Conservation (phyloP, 2,329 filamentous ascomycete genomes). For the Exophiala calicioides region DNA sequence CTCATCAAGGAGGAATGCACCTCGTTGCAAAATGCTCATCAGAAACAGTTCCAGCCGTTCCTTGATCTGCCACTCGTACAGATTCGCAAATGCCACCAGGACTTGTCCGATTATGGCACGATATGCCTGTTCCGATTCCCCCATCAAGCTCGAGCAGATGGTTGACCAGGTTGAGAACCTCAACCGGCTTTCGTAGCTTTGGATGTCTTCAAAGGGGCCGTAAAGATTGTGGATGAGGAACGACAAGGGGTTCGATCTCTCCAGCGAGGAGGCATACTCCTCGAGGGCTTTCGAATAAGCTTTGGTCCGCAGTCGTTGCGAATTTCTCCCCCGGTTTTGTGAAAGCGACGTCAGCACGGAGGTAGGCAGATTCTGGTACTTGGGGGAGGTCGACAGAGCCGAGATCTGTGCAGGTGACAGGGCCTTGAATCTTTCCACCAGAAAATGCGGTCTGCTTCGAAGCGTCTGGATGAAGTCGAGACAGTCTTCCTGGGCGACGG, state of each 20-base stretch:
- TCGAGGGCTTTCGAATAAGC: constrained; percentile 63
- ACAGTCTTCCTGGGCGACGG: constrained; percentile 72
- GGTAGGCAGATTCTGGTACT: constrained; percentile 76
- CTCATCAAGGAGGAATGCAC: constrained; percentile 84
- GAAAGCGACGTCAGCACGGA: constrained; percentile 73
- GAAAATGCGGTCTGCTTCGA: constrained; percentile 81
- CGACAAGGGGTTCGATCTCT: constrained; percentile 82
- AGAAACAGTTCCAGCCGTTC: constrained; percentile 90
- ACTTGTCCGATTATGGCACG: constrained; percentile 81
- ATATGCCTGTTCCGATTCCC: constrained; percentile 71
- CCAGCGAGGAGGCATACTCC: constrained; percentile 82
- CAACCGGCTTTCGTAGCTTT: constrained; percentile 76
- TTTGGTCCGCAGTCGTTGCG: constrained; percentile 46
- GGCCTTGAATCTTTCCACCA: constrained; percentile 77
- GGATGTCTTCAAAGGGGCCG: constrained; percentile 78
- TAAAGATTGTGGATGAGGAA: constrained; percentile 86
- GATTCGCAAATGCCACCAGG: constrained; percentile 81
- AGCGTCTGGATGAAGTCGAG: constrained; percentile 78
- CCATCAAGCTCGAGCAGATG: constrained; percentile 79
- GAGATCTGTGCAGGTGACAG: constrained; percentile 75
- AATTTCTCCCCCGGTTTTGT: constrained; percentile 51
- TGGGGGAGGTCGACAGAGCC: constrained; percentile 74
- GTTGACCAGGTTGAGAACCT: constrained; percentile 86
- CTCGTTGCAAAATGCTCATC: constrained; percentile 91
- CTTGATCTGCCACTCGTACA: constrained; percentile 86